Evolutionary conservation across 1,139 yeast genomes (phyloP), one percentile per base, ranked within the genome.

Genomic region (Blastobotrys aristatus): DNA sequence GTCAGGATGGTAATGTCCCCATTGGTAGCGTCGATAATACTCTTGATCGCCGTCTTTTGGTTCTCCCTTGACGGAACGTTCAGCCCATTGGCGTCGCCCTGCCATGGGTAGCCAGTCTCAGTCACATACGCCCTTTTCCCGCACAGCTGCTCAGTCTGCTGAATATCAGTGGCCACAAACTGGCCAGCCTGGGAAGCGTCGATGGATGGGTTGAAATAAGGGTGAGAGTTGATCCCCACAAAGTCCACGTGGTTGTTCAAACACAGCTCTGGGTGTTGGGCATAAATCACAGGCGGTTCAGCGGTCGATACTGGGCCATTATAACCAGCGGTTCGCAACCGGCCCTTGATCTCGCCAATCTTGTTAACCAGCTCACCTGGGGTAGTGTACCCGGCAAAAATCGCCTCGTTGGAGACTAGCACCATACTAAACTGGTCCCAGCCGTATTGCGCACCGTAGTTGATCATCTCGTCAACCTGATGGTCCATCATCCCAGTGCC

Each of bases 21-120:
- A 48, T 65, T 55, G 44, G 82, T 69, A 40, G 72, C 75, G 22
- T 76, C 70, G 44, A 87, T 67, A 39, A 86, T 79, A 26, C 79
- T 68, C 50, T 73, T 66, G 48, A 89, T 74, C 8, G 96, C 96
- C 47, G 72, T 70, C 50, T 67, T 63, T 70, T 89, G 97, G 68
- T 88, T 88, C 7, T 64, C 84, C 2, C 68, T 62, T 32, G 80
- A 67, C 49, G 97, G 97, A 29, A 80, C 77, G 58, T 89, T 85
- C 43, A 68, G 68, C 49, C 96, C 96, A 61, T 86, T 80, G 48
- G 73, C 69, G 50, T 65, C 64, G 57, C 97, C 97, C 38, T 73
- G 69, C 55, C 82, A 79, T 54, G 97, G 97, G 65, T 86, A 89
- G 33, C 97, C 97, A 3, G 96, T 87, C 68, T 89, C 97, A 14